phyloP scores from a whole-genome alignment of 2,329 filamentous ascomycete species.

The Thelonectria rubi region DNA sequence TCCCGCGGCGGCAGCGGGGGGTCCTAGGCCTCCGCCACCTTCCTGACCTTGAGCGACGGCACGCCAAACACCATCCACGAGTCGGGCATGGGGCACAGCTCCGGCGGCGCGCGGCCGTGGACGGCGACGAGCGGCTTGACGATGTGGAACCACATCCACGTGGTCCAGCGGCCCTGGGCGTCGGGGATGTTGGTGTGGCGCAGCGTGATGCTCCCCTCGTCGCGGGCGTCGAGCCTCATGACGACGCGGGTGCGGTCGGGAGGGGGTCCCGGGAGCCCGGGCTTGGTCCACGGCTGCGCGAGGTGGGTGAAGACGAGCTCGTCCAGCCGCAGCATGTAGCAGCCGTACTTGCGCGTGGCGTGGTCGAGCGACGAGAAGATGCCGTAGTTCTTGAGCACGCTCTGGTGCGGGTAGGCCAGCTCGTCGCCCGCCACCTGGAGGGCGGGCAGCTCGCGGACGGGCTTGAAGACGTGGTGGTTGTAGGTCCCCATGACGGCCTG shows the following conservation, averaged over 20 bases:
- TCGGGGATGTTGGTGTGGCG: constrained; percentile 15
- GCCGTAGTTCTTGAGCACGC: background rate
- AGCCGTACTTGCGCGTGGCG: constrained; percentile 33
- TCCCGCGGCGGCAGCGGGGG: background rate
- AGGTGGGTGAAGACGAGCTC: constrained; percentile 31
- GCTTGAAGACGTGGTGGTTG: constrained; percentile 22
- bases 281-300: background rate
- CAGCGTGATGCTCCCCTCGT: constrained; percentile 10
- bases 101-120: background rate
- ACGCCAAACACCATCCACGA: constrained; percentile 12
- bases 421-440: constrained; percentile 20
- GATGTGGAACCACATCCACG: constrained; percentile 24
- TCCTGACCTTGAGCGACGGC: constrained; percentile 11
- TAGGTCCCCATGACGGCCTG: constrained; percentile 27
- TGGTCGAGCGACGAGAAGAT: constrained; percentile 30
- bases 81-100: constrained; percentile 15
- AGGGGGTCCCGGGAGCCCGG: too few relatives aligned
- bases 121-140: constrained; percentile 8
- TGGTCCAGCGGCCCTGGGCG: background rate
- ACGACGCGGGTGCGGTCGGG: background rate
- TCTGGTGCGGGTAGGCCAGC: background rate
- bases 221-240: constrained; percentile 5
- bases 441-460: background rate
- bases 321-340: constrained; percentile 37
- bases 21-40: constrained; percentile 19